A percentile compares a stretch with the other conserved stretches of the same genome.
These are phyloP conservation scores for Hanseniaspora valbyensis DNA, from an alignment of 805 yeast species.

Conservation along the genomic window DNA sequence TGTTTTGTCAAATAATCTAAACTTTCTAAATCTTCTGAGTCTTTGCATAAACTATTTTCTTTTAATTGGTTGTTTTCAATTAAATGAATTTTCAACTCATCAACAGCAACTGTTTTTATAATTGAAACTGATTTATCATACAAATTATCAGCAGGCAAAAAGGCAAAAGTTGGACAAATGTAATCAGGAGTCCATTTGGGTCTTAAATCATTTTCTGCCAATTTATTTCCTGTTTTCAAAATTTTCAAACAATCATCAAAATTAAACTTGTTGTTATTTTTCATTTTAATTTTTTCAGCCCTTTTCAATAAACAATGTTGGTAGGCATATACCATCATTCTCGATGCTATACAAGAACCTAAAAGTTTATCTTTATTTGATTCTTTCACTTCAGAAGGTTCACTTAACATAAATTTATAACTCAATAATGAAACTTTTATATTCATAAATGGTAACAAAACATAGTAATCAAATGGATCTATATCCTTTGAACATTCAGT, in stretches of 20 bases:
- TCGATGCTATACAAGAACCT: neutral
- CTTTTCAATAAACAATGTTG: neutral
- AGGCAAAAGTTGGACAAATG: neutral
- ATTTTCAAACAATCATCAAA: neutral
- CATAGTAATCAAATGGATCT: slow-evolving; percentile 5
- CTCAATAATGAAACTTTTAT: slow-evolving; percentile 2
- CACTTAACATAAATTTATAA: neutral
- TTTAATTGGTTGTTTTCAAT: neutral
- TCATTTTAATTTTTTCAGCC: neutral
- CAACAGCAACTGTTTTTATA: neutral
- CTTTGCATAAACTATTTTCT: neutral
- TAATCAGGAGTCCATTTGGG: slow-evolving; percentile 2
- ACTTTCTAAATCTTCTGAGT: neutral
- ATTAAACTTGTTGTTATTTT: neutral
- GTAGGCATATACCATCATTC: neutral
- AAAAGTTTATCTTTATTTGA: neutral
- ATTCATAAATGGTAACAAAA: slow-evolving; percentile 1
- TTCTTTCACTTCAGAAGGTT: neutral
- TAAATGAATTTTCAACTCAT: neutral
- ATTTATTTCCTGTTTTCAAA: neutral
- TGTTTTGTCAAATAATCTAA: neutral
- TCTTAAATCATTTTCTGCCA: slow-evolving; percentile 2
- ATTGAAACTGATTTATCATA: slow-evolving; percentile 7
- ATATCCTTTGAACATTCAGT: neutral
- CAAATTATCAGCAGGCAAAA: neutral